Base-by-base conservation (phyloP, 129 eudicot genomes). In the Tagetes patula region DNA sequence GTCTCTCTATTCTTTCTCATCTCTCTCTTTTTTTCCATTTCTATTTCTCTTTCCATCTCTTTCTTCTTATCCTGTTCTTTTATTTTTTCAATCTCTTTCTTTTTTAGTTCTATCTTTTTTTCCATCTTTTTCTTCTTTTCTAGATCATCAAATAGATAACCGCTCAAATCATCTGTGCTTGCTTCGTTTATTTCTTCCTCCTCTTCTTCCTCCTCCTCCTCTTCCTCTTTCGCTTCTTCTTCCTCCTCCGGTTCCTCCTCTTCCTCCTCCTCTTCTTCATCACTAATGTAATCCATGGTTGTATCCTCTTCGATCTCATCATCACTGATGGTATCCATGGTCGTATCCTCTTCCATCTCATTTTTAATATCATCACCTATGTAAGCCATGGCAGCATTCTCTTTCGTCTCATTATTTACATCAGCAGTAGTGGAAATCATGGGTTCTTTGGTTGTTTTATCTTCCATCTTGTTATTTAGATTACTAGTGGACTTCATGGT, bases 21-120 rank as follows among this genome's bases (percentile, higher is more conserved):
- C 52, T 79, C 82, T 47, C 67, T 73, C 39, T 65, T 65, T n/a
- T 36, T 72, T 79, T 72, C 78, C 50, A 72, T 27, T 36, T 60
- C 65, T 8, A 38, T 38, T 50, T 77, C 54, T 65, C 62, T 38
- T 54, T 79, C 82, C 69, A 34, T 72, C 50, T 62, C 70, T 50
- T 37, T 74, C 40, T 46, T 62, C 50, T n/a, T 74, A 9, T 63
- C 64, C 37, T 11, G n/a, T 39, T 70, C 68, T 32, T 13, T 61
- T 6, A n/a, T 32, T 43, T 20, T 41, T 11, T 66, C 73, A 38
- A 65, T 40, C 27, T 72, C 73, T 71, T 41, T 63, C 49, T 65
- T 64, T 40, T 66, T 41, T 34, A 39, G 43, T 36, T 70, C 71
- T 31, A 63, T 63, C 45, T 69, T 69, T 72, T 33, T 38, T 65